Base-by-base conservation (phyloP, 2,329 filamentous ascomycete genomes). In the Curvularia eragrostidis region DNA sequence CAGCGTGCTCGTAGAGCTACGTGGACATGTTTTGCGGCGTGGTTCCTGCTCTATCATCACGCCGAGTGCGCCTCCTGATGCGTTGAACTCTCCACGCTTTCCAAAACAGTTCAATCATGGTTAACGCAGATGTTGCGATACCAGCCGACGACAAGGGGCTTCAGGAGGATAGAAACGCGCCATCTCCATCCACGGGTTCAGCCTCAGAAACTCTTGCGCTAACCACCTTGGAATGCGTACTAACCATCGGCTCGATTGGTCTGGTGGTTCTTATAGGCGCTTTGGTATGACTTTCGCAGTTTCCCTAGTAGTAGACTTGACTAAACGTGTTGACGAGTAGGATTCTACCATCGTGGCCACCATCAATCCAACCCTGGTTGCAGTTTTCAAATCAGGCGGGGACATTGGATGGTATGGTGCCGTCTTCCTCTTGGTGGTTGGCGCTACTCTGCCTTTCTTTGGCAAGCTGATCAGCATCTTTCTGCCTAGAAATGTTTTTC, bases 201-300 rank as follows among this genome's bases (percentile, higher is more conserved):
- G 39, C 39, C 39, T 18, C 39, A 19, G 39, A 42, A 42, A 18
- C 39, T 42, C 39, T 18, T 21, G 18, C n/a, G 39, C 39, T 42
- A 18, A 42, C n/a, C 39, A 42, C 39, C 18, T 21, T 42, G 39
- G 39, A 42, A 42, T 42, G 39, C 18, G 39, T 42, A 18, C 39
- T 42, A 42, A 42, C n/a, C 39, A 42, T 42, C n/a, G 39, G 39
- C 39, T 42, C 39, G 39, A 42, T 42, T 42, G 39, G 39, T 18
- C 39, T 42, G n/a, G 39, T 42, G n/a, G 39, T 42, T 42, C 39
- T 42, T 13, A 42, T 42, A 18, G 39, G 39, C 39, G 39, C 39
- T 42, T 42, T 42, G 39, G 39, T 42, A 42, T 18, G 39, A 42
- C 18, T 10, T 21, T 23, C n/a, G 39, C 39, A 42, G 39, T 18